A percentile compares a stretch with the other conserved stretches of the same genome.
Conservation (phyloP, 164 flowering plant genomes). For the Annona squamosa region DNA sequence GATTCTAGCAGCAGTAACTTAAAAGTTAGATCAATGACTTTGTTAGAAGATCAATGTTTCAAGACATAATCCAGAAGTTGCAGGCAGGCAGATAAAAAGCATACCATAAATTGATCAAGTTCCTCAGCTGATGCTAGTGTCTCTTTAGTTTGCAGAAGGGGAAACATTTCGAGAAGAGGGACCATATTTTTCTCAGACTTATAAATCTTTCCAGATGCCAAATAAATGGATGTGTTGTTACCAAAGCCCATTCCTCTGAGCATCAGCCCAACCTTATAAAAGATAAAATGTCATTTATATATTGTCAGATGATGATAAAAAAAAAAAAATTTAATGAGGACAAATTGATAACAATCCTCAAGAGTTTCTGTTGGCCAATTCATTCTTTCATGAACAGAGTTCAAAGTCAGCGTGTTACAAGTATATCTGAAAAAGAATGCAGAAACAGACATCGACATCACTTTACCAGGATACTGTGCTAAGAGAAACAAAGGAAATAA, state of each 20-base stretch:
- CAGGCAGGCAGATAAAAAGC: not conserved
- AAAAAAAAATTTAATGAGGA: not conserved
- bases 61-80: not conserved
- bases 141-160: constrained; percentile 74
- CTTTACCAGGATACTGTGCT: too few species aligned
- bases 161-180: constrained; percentile 87
- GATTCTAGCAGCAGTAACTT: constrained; percentile 48
- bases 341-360: too few species aligned
- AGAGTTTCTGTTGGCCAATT: too few species aligned
- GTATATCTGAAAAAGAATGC: too few species aligned
- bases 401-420: too few species aligned
- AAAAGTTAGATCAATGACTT: constrained; percentile 17
- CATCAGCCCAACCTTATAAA: constrained; percentile 85
- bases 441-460: too few species aligned
- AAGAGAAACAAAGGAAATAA: too few species aligned
- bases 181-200: constrained; percentile 73
- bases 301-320: not conserved
- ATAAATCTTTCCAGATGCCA: constrained; percentile 94
- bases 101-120: constrained; percentile 72
- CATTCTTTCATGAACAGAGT: too few species aligned
- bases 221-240: constrained; percentile 65
- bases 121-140: constrained; percentile 67
- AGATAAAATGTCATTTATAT: not conserved
- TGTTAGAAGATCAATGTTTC: not conserved
- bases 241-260: constrained; percentile 98